These are phyloP conservation scores for Chlamydomonas reinhardtii DNA, from an alignment of 163 green algal species.

Conservation along the genomic window DNA sequence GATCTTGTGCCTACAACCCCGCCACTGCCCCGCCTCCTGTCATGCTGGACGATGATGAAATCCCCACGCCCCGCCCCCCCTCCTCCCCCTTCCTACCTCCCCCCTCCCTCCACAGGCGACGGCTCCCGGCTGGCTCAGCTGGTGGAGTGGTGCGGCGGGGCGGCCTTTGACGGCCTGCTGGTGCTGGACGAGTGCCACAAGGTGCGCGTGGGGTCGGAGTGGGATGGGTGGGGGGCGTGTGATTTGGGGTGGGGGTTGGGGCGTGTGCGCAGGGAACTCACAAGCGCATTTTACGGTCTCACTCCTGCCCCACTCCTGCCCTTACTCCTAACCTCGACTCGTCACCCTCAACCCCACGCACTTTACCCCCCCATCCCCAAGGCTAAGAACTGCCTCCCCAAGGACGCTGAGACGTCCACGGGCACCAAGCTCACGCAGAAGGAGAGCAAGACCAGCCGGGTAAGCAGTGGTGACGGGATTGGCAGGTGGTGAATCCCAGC, in stretches of 20 bases:
- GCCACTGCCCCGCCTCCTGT: no score
- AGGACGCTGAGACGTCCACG: conserved; percentile 32
- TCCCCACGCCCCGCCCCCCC: not conserved
- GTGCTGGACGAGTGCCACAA: conserved; percentile 61
- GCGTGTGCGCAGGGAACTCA: no score
- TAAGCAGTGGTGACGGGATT: not conserved
- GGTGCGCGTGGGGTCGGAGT: no score
- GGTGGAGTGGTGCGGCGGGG: conserved; percentile 63
- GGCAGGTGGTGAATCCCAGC: no score
- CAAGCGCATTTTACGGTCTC: no score
- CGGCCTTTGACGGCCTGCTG: conserved; percentile 60
- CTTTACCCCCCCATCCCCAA: not conserved
- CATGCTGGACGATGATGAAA: no score
- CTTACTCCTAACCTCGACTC: conserved; percentile 31
- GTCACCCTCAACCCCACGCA: not conserved
- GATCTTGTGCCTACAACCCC: no score
- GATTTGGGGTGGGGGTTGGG: no score
- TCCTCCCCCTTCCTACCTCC: not conserved
- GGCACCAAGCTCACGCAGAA: conserved; percentile 12
- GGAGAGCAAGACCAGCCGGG: conserved; percentile 36
- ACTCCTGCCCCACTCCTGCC: no score
- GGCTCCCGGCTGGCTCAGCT: conserved; percentile 62
- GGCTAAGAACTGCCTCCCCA: conserved; percentile 68
- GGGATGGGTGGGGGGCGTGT: no score
- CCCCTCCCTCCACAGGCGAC: conserved; percentile 1